Conservation (phyloP, 257 asterid genomes). For the Thymus mandschuricus region DNA sequence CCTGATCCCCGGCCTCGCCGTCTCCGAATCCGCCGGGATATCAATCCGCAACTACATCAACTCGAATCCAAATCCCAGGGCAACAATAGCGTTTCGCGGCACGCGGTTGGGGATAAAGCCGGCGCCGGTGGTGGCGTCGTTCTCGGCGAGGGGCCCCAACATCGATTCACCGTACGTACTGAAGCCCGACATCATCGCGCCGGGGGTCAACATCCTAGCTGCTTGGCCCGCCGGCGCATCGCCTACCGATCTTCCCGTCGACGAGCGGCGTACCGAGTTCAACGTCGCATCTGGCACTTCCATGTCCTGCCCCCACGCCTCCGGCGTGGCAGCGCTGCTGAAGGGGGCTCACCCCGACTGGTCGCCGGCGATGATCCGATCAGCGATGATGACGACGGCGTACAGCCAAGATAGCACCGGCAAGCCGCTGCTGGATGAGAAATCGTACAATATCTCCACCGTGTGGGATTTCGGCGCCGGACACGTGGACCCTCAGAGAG, state of each 20-base stretch:
- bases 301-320: slow-evolving; percentile 91
- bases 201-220: slow-evolving; percentile 88
- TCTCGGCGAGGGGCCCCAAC: slow-evolving; percentile 85
- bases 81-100: slow-evolving; percentile 62
- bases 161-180: slow-evolving; percentile 46
- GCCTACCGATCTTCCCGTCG: slow-evolving; percentile 62
- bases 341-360: slow-evolving; percentile 91
- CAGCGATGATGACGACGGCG: slow-evolving; percentile 91
- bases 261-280: slow-evolving; percentile 60
- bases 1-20: slow-evolving; percentile 64
- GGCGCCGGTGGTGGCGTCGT: slow-evolving; percentile 89
- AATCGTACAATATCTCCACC: slow-evolving; percentile 46
- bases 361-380: slow-evolving; percentile 93
- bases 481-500: slow-evolving; percentile 73
- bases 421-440: slow-evolving; percentile 64
- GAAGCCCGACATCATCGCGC: slow-evolving; percentile 86
- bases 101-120: slow-evolving; percentile 68
- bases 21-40: slow-evolving; percentile 56
- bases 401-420: slow-evolving; percentile 51
- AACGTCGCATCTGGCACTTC: slow-evolving; percentile 85
- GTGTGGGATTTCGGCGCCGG: slow-evolving; percentile 82
- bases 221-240: slow-evolving; percentile 82
- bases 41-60: slow-evolving; percentile 47
- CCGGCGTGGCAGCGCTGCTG: slow-evolving; percentile 83
- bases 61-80: slow-evolving; percentile 57